These are phyloP conservation scores for Phytophthora pinifolia DNA, from an alignment of 352 stramenopile species.

Conservation along the genomic window DNA sequence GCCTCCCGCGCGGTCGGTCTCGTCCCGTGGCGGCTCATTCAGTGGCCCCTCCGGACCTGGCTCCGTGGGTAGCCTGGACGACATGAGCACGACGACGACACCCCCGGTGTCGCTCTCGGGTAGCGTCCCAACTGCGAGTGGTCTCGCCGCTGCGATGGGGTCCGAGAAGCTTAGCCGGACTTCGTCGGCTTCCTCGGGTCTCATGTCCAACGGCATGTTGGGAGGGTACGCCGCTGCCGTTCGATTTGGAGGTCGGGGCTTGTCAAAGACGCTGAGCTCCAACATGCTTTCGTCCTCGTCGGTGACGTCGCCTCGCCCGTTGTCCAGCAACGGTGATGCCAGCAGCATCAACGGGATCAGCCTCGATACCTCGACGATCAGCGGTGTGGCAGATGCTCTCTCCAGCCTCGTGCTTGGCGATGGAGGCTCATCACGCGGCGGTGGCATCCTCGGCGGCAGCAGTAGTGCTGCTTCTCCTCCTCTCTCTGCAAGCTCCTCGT, in stretches of 20 bases:
- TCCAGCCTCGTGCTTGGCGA: conserved; percentile 72
- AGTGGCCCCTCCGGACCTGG: conserved; percentile 73
- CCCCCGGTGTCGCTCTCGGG: conserved; percentile 67
- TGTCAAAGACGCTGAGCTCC: conserved; percentile 43
- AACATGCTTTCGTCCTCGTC: conserved; percentile 36
- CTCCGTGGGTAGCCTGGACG: conserved; percentile 72
- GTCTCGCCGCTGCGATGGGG: conserved; percentile 33
- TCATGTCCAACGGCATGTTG: conserved; percentile 55
- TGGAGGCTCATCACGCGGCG: conserved; percentile 21
- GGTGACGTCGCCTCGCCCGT: conserved; percentile 28
- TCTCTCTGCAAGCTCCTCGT: conserved; percentile 57
- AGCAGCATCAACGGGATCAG: conserved; percentile 36
- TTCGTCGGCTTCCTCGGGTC: conserved; percentile 30
- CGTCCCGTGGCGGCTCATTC: conserved; percentile 73
- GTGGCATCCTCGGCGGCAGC: conserved; percentile 16
- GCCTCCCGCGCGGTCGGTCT: conserved; percentile 70
- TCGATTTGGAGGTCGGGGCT: conserved; percentile 54
- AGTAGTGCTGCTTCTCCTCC: conserved; percentile 41
- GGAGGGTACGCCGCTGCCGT: conserved; percentile 82
- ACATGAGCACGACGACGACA: conserved; percentile 55
- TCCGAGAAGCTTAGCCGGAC: conserved; percentile 29
- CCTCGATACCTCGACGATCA: conserved; percentile 35
- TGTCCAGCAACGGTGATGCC: conserved; percentile 33
- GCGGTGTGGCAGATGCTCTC: conserved; percentile 64
- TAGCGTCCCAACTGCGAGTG: conserved; percentile 39